These are phyloP conservation scores for Neonectria neomacrospora DNA, from an alignment of 2,329 filamentous ascomycete genomes.

Conservation along the genomic window DNA sequence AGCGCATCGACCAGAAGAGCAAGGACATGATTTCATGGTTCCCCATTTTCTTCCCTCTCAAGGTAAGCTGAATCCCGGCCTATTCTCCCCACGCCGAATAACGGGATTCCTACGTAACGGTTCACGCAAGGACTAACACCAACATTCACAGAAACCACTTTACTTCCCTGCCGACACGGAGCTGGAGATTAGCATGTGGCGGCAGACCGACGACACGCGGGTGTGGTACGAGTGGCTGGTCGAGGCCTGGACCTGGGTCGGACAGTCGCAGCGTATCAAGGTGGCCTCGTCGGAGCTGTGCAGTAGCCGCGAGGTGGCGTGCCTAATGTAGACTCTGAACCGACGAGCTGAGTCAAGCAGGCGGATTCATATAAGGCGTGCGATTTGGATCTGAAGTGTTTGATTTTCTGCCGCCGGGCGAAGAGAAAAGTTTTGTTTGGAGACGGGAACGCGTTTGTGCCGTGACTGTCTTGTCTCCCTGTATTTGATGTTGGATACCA, in stretches of 20 bases:
- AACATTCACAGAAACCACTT: slow-evolving; percentile 74
- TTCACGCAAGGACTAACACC: slow-evolving; percentile 22
- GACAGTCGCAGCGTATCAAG: slow-evolving; percentile 70
- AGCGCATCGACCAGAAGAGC: slow-evolving; percentile 92
- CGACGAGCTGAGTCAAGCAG: neutral
- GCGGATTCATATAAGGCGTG: slow-evolving; percentile 8
- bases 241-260: slow-evolving; percentile 79
- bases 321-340: slow-evolving; percentile 68
- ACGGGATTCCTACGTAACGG: neutral
- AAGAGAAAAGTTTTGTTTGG: slow-evolving; percentile 18
- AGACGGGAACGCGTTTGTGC: slow-evolving; percentile 6
- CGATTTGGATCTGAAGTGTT: slow-evolving; percentile 8
- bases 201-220: slow-evolving; percentile 92
- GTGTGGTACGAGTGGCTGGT: slow-evolving; percentile 99
- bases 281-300: slow-evolving; percentile 74
- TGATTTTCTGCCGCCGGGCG: slow-evolving; percentile 6
- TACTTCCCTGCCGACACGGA: slow-evolving; percentile 87
- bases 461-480: slow-evolving; percentile 1
- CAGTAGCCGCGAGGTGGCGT: slow-evolving; percentile 75
- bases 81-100: too few relatives aligned
- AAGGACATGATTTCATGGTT: slow-evolving; percentile 99
- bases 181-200: slow-evolving; percentile 93
- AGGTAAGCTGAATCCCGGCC: slow-evolving; percentile 65
- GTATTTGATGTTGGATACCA: slow-evolving; percentile 1
- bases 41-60: slow-evolving; percentile 96